These are phyloP conservation scores for Boletus rubroflammeus DNA, from an alignment of 768 basidiomycete species.

Conservation along the genomic window DNA sequence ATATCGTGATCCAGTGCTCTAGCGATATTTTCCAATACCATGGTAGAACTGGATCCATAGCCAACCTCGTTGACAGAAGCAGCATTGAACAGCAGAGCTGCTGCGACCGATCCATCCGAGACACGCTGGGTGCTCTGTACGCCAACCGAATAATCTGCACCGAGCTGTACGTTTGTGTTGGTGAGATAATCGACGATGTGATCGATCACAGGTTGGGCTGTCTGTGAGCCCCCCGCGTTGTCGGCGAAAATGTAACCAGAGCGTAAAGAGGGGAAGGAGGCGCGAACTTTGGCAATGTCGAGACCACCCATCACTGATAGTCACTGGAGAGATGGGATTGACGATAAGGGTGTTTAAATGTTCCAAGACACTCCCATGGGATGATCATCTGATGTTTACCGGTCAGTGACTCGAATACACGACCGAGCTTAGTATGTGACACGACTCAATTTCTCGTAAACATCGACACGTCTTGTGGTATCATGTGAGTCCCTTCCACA, in stretches of 20 bases:
- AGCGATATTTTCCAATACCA: conserved; percentile 67
- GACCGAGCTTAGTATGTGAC: too few relatives aligned
- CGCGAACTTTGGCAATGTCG: conserved; percentile 50
- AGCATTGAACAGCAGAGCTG: conserved; percentile 62
- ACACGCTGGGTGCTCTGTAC: conserved; percentile 50
- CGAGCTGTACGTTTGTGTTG: conserved; percentile 72
- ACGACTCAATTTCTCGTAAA: conserved; percentile 47
- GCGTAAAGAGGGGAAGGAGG: conserved; percentile 59
- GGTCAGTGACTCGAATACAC: too few relatives aligned
- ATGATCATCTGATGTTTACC: too few relatives aligned
- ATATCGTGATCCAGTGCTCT: conserved; percentile 56
- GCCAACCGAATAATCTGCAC: conserved; percentile 65
- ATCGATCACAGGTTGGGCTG: conserved; percentile 51
- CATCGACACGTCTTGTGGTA: conserved; percentile 45
- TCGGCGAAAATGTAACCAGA: conserved; percentile 66
- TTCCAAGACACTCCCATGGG: too few relatives aligned
- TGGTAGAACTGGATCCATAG: conserved; percentile 63
- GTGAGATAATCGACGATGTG: conserved; percentile 63
- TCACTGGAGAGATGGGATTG: neutral
- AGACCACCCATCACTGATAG: conserved; percentile 26
- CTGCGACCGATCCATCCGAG: conserved; percentile 46
- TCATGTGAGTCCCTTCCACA: conserved; percentile 35
- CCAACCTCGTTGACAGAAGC: conserved; percentile 58
- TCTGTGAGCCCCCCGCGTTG: conserved; percentile 76
- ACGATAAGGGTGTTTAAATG: too few relatives aligned